Evolutionary conservation across 441 rosid genomes (phyloP).

Genomic region (Croton laevigatus): DNA sequence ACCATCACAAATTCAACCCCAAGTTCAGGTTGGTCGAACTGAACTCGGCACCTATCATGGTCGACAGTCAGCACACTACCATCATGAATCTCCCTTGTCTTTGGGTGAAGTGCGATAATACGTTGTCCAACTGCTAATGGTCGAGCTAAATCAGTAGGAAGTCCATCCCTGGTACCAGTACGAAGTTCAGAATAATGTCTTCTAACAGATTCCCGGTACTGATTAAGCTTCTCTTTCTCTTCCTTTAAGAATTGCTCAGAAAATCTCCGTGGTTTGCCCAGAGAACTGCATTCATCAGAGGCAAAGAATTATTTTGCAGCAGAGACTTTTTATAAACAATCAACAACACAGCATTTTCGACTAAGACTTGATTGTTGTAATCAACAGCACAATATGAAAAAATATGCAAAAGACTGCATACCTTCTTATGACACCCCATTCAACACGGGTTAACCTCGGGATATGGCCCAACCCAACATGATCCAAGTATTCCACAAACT

Average conservation of each 20-base stretch:
- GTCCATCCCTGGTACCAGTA: conserved; percentile 81
- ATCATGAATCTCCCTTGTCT: conserved; percentile 80
- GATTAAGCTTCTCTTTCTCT: conserved; percentile 84
- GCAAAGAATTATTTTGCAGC: conserved; percentile 17
- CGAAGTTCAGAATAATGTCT: conserved; percentile 83
- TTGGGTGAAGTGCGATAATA: conserved; percentile 88
- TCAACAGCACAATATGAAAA: conserved; percentile 2
- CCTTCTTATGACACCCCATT: conserved; percentile 99
- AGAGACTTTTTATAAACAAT: conserved; percentile 10
- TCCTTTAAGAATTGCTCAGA: conserved; percentile 79
- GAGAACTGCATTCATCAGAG: conserved; percentile 64
- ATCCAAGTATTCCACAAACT: conserved; percentile 86
- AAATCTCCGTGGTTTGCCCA: conserved; percentile 97
- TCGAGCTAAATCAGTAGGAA: conserved; percentile 88
- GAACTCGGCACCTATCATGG: conserved; percentile 75
- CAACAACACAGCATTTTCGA: neutral
- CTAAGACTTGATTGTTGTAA: too few species aligned
- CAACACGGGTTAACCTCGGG: conserved; percentile 90
- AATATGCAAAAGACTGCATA: conserved; percentile 19
- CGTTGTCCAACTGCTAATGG: conserved; percentile 92
- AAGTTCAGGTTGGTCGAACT: conserved; percentile 76
- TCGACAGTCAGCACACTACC: conserved; percentile 94
- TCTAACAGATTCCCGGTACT: conserved; percentile 90
- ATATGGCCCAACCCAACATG: conserved; percentile 93
- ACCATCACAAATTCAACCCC: conserved; percentile 97